Conservation (phyloP, 2,329 filamentous ascomycete species). For the Dactylonectria macrodidyma region DNA sequence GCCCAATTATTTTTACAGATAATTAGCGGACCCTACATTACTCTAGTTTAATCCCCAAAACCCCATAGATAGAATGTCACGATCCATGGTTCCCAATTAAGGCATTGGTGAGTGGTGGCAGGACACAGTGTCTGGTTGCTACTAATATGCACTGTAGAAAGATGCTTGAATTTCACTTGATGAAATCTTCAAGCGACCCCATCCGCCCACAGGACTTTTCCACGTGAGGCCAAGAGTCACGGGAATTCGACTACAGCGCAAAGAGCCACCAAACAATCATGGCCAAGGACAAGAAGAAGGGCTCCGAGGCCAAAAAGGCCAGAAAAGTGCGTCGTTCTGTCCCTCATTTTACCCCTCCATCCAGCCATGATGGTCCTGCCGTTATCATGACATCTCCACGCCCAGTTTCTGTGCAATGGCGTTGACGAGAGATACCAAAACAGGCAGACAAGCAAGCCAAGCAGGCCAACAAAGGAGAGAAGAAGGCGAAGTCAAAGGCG, state of each 20-base stretch:
- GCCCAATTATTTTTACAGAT: no score
- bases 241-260: conserved; percentile 20
- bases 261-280: conserved; percentile 47
- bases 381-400: conserved; percentile 31
- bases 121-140: conserved; percentile 9
- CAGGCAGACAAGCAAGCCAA: conserved; percentile 79
- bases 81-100: not conserved
- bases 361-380: conserved; percentile 24
- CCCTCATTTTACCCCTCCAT: conserved; percentile 43
- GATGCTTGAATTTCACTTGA: conserved; percentile 47
- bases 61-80: no score
- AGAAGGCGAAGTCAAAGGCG: conserved; percentile 81
- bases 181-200: conserved; percentile 44
- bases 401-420: conserved; percentile 25
- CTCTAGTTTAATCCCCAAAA: no score
- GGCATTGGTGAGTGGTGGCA: not conserved
- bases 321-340: conserved; percentile 57
- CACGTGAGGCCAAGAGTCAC: conserved; percentile 29
- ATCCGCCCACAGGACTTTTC: conserved; percentile 46
- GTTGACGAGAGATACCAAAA: conserved; percentile 38
- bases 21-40: no score
- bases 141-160: conserved; percentile 36
- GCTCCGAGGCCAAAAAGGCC: conserved; percentile 64
- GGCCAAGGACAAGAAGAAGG: conserved; percentile 70
- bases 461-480: conserved; percentile 91